Evolutionary conservation across 1,284 basidiomycete genomes (phyloP).

Genomic region (Peniophora sp.): DNA sequence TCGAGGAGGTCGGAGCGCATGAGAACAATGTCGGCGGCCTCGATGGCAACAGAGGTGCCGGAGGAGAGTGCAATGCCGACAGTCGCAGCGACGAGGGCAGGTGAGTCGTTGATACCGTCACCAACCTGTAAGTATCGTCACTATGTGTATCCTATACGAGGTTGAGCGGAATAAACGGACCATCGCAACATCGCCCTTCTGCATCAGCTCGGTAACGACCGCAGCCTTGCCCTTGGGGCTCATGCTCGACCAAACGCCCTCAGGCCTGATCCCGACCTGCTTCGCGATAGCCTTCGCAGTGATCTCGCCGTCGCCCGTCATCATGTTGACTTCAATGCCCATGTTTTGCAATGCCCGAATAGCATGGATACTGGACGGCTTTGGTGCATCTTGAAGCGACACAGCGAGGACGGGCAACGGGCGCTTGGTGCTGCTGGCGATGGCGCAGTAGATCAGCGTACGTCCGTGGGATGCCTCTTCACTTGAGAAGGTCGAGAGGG

Average conservation of each 20-base stretch:
- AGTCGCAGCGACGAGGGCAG: conserved; percentile 89
- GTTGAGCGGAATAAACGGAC: conserved; percentile 32
- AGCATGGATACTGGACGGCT: conserved; percentile 75
- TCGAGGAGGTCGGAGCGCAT: conserved; percentile 96
- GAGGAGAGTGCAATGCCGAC: conserved; percentile 95
- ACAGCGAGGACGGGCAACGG: conserved; percentile 35
- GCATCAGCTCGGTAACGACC: conserved; percentile 73
- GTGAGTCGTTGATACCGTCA: conserved; percentile 98
- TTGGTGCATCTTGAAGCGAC: conserved; percentile 79
- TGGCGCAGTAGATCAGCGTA: conserved; percentile 79
- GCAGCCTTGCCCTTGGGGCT: conserved; percentile 90
- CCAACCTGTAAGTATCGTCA: conserved; percentile 60
- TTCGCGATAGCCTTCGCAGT: conserved; percentile 84
- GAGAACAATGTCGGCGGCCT: conserved; percentile 96
- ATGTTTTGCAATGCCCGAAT: conserved; percentile 73
- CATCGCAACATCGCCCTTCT: conserved; percentile 80
- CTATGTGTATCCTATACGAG: conserved; percentile 4
- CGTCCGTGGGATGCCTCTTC: conserved; percentile 67
- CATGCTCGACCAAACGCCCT: conserved; percentile 83
- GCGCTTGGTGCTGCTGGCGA: conserved; percentile 29
- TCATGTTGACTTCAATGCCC: conserved; percentile 87
- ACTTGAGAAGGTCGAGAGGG: conserved; percentile 55
- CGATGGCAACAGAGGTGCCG: conserved; percentile 94
- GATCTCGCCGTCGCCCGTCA: conserved; percentile 81
- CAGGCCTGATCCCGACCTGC: conserved; percentile 76